Conservation (phyloP, 805 yeast species). For the Komagataella kurtzmanii region DNA sequence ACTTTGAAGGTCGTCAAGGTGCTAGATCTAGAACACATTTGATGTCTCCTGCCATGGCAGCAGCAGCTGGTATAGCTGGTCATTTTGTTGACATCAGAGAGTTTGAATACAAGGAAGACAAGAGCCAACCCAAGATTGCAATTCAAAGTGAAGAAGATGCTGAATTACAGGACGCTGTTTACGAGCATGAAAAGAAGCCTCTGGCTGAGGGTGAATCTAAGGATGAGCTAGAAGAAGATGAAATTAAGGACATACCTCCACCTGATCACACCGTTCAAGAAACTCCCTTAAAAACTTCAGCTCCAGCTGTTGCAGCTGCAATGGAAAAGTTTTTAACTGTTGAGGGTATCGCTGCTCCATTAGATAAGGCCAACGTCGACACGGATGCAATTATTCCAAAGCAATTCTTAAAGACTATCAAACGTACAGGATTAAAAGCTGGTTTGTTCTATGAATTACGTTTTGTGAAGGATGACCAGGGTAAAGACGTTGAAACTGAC, state of each 20-base stretch:
- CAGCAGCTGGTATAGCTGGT: slow-evolving; percentile 93
- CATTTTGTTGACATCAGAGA: slow-evolving; percentile 85
- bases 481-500: slow-evolving; percentile 74
- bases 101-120: slow-evolving; percentile 43
- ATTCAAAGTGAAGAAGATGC: slow-evolving; percentile 34
- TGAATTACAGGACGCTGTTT: slow-evolving; percentile 54
- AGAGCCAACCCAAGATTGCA: slow-evolving; percentile 44
- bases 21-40: slow-evolving; percentile 90
- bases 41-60: slow-evolving; percentile 99
- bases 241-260: slow-evolving; percentile 52
- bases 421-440: slow-evolving; percentile 81
- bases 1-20: slow-evolving; percentile 99
- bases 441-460: slow-evolving; percentile 92
- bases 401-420: slow-evolving; percentile 94
- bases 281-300: slow-evolving; percentile 14
- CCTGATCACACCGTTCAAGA: slow-evolving; percentile 25
- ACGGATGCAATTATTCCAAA: slow-evolving; percentile 98
- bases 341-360: slow-evolving; percentile 85
- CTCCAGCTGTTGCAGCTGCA: slow-evolving; percentile 30
- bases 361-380: slow-evolving; percentile 90
- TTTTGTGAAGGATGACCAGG: slow-evolving; percentile 49
- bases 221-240: slow-evolving; percentile 33
- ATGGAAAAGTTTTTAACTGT: slow-evolving; percentile 66
- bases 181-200: slow-evolving; percentile 57
- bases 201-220: slow-evolving; percentile 39